Evolutionary conservation across 352 stramenopile species (phyloP).

Genomic region (Phytophthora cactorum): DNA sequence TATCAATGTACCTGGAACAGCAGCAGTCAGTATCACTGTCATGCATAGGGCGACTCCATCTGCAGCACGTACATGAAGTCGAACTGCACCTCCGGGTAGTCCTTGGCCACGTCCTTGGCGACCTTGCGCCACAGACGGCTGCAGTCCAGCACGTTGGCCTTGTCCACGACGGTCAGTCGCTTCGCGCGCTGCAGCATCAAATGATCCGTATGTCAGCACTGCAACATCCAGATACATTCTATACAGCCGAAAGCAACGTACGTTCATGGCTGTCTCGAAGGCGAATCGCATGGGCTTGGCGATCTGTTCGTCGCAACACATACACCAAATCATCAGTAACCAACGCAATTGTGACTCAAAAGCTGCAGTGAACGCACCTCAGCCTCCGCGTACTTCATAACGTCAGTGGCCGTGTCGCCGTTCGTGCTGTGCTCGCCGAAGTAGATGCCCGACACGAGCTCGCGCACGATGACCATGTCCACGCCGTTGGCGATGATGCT

Average conservation of each 20-base stretch:
- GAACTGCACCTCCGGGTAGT: conserved; percentile 95
- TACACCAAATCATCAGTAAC: not conserved
- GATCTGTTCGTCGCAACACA: conserved; percentile 40
- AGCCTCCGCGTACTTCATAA: conserved; percentile 98
- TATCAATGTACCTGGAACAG: conserved; percentile 96
- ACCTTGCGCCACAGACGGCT: conserved; percentile 92
- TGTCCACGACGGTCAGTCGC: conserved; percentile 98
- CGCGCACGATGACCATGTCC: conserved; percentile 99
- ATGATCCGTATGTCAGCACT: not conserved
- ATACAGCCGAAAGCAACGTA: conserved; percentile 34
- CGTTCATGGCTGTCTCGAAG: conserved; percentile 82
- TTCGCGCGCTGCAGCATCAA: conserved; percentile 88
- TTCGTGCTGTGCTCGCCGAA: conserved; percentile 93
- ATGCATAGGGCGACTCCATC: not conserved
- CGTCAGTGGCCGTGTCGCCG: conserved; percentile 84
- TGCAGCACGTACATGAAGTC: conserved; percentile 92
- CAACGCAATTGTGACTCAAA: not conserved
- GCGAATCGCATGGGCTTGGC: conserved; percentile 85
- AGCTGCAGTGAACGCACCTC: conserved; percentile 56
- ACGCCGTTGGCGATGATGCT: conserved; percentile 96
- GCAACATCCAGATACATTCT: not conserved
- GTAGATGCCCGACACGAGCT: conserved; percentile 99
- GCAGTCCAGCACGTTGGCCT: conserved; percentile 99
- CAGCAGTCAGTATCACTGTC: not conserved
- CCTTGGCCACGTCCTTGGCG: conserved; percentile 87